Base-by-base conservation (phyloP, 257 asterid species). In the Jacaranda copaia region DNA sequence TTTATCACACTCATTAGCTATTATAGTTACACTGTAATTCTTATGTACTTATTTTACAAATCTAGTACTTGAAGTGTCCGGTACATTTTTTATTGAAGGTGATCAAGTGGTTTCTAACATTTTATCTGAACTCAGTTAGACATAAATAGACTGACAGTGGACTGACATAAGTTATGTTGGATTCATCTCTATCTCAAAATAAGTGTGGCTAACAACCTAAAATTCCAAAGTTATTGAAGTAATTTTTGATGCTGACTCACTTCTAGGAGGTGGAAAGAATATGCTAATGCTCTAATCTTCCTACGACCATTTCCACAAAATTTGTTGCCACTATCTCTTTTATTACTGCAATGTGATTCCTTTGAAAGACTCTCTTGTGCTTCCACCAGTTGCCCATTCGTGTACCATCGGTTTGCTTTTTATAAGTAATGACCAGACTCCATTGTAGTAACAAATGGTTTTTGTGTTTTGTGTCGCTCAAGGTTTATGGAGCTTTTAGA, bases 401-500 rank as follows among this genome's bases (percentile, higher is more conserved):
- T 58, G 46, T 59, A 58, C 67, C 65, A 25, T 65, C 74, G 36
- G 43, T 16, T 16, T 14, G 20, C 63, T 67, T 43, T 58, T 16
- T 51, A 43, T 56, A 10, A 52, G 49, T 36, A 55, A 62, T 77
- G 51, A 16, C 51, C 73, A 53, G 55, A 35, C 67, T 68, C 78
- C 11, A 38, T 55, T 25, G 8, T 64, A 52, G 20, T 81, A 57
- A 61, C 36, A 66, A 13, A 48, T 65, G 60, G 6, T 76, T 43
- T 70, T 64, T 61, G 10, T 58, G 57, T 64, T 73, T 79, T 63
- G 39, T 74, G 75, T 68, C 75, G 25, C 46, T 82, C 74, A 64
- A 90, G 99, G 99, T 94, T 53, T 94, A 87, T 83, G 99, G 99
- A 78, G 99, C 99, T 56, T 85, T 92, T 59, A 88, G 97, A 82